Base-by-base conservation (phyloP, 768 basidiomycete genomes). In the Kwoniella sp. region DNA sequence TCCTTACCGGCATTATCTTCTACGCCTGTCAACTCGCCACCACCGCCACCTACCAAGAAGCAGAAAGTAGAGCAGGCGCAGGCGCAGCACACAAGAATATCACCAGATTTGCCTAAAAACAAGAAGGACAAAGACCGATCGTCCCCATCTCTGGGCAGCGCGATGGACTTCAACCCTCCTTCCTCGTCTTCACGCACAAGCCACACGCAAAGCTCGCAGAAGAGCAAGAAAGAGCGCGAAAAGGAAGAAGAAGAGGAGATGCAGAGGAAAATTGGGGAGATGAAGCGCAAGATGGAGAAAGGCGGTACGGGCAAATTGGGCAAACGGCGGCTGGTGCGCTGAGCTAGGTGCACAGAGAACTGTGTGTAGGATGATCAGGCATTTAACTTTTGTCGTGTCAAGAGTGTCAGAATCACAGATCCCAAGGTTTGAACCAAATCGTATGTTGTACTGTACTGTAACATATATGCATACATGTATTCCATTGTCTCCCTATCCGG, bases 261-360 rank as follows among this genome's bases (percentile, higher is more conserved):
- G 64, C 65, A 70, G 57, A 67, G 48, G 29, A 50, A 65, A 20
- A 34, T 54, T 34, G 69, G 57, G 34, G 73, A 67, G n/a, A 68
- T 76, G 68, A 73, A 68, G 66, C 57, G 47, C 23, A 72, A 73
- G 69, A 76, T 76, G 75, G 58, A 63, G 17, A 58, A 52, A 7
- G 75, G 75, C 17, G 75, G 75, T 23, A 68, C 61, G 13, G 71
- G 72, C 8, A 58, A 63, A 58, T 62, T 75, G 31, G 70, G 70
- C 1, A 66, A 62, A 30, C 61, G 73, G 26, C 52, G 64, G 13
- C 47, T 70, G 55, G 61, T 61, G 28, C 55, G 72, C 28, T 71
- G 38, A 68, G 41, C n/a, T n/a, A n/a, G n/a, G n/a, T n/a, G n/a
- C n/a, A n/a, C n/a, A n/a, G n/a, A n/a, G n/a, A n/a, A n/a, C n/a